Percentiles rank a stretch among this genome's conserved stretches.
These are phyloP conservation scores for Adenanthera pavonina DNA, from an alignment of 306 rosid species.

Conservation along the genomic window DNA sequence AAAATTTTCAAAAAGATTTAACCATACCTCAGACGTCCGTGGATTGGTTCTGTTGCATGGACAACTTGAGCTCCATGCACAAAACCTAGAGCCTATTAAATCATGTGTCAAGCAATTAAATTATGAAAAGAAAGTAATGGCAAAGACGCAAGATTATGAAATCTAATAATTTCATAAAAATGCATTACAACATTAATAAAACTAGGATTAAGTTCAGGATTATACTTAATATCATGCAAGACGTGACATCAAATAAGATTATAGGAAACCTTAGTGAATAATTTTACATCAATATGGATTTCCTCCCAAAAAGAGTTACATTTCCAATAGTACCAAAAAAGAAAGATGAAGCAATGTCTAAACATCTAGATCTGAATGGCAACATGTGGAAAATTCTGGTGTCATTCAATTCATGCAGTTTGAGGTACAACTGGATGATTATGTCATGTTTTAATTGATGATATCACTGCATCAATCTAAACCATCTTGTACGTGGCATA, in stretches of 20 bases:
- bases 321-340: background rate
- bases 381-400: background rate
- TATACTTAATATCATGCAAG: background rate
- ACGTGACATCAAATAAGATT: background rate
- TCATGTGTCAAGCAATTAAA: conserved; percentile 36
- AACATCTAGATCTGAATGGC: background rate
- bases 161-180: conserved; percentile 16
- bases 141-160: conserved; percentile 20
- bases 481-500: background rate
- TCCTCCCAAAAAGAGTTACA: background rate
- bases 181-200: conserved; percentile 19
- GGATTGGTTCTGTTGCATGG: conserved; percentile 92
- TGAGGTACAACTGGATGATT: background rate
- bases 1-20: conserved; percentile 27
- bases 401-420: background rate
- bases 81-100: conserved; percentile 86
- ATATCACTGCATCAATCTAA: background rate
- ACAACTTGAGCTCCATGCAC: conserved; percentile 92
- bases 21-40: conserved; percentile 88
- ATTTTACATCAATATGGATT: conserved; percentile 16
- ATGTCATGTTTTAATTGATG: background rate
- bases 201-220: conserved; percentile 1
- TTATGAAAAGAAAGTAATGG: conserved; percentile 2
- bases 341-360: background rate
- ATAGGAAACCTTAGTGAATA: conserved; percentile 12